Conservation (phyloP, 2,329 filamentous ascomycete genomes). For the Fusarium siculi region DNA sequence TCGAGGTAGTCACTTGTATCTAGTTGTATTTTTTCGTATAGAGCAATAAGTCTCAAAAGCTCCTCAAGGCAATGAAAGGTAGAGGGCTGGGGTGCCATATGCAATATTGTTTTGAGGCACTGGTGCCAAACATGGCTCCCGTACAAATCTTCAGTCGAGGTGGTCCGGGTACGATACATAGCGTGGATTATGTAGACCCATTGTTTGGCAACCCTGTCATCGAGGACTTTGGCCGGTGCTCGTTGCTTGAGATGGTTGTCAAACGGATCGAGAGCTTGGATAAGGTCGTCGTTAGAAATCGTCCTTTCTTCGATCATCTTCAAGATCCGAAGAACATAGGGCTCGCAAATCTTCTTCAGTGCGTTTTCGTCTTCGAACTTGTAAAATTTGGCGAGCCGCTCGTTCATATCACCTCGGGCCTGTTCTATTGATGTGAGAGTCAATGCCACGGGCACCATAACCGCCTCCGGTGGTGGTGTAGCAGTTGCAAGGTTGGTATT, state of each 20-base stretch:
- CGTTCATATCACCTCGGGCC: not conserved
- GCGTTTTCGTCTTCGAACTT: not conserved
- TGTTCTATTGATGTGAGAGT: not conserved
- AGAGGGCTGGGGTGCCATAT: slow-evolving; percentile 19
- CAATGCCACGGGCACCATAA: not conserved
- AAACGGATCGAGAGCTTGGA: slow-evolving; percentile 34
- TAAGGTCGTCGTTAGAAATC: slow-evolving; percentile 29
- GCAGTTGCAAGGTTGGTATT: not conserved
- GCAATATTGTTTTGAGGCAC: slow-evolving; percentile 15
- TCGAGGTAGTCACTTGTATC: slow-evolving; percentile 7
- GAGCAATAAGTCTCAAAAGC: slow-evolving; percentile 7
- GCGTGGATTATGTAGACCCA: slow-evolving; percentile 19
- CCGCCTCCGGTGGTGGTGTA: not conserved
- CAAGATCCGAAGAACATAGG: slow-evolving; percentile 13
- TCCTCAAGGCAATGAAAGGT: slow-evolving; percentile 29
- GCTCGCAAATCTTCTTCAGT: slow-evolving; percentile 15
- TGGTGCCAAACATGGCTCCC: slow-evolving; percentile 23
- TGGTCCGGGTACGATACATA: slow-evolving; percentile 11
- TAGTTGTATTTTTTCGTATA: slow-evolving; percentile 2
- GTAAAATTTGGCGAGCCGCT: not conserved
- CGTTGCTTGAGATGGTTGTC: slow-evolving; percentile 8
- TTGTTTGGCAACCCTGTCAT: slow-evolving; percentile 15
- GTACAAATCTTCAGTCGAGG: slow-evolving; percentile 4
- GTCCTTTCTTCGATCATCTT: slow-evolving; percentile 13
- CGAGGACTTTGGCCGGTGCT: slow-evolving; percentile 1